These are phyloP conservation scores for Diaporthe eres DNA, from an alignment of 2,329 filamentous ascomycete species.

Conservation along the genomic window DNA sequence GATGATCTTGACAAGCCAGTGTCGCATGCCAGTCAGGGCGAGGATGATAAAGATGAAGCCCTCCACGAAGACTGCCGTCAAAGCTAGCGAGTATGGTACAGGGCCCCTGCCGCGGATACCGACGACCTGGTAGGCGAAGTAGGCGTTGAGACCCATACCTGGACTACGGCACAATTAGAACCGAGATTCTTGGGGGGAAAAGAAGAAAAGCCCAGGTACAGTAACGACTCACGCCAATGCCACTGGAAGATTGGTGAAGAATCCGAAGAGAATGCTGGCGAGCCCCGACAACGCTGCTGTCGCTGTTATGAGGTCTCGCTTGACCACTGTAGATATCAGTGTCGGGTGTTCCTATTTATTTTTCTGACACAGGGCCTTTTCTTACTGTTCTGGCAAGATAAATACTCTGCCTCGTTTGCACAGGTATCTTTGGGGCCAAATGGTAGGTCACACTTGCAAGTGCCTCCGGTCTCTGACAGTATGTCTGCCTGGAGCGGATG, in stretches of 20 bases:
- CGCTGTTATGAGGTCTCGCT: constrained; percentile 84
- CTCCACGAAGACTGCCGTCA: constrained; percentile 76
- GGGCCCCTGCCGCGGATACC: constrained; percentile 70
- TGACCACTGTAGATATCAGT: constrained; percentile 56
- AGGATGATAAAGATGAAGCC: constrained; percentile 76
- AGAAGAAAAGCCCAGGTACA: not conserved
- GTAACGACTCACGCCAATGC: constrained; percentile 73
- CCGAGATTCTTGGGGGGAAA: constrained; percentile 15
- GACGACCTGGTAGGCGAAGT: constrained; percentile 78
- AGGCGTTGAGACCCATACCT: constrained; percentile 78
- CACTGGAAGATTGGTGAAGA: constrained; percentile 86
- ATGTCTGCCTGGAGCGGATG: constrained; percentile 72
- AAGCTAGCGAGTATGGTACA: constrained; percentile 71
- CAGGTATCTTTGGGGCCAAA: constrained; percentile 61
- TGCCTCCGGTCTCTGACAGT: constrained; percentile 81
- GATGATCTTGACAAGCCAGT: constrained; percentile 79
- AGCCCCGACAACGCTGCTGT: constrained; percentile 86
- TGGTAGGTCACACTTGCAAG: constrained; percentile 74
- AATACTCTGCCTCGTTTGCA: constrained; percentile 58
- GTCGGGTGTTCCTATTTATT: too few species aligned
- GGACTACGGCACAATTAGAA: constrained; percentile 60
- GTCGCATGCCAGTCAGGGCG: constrained; percentile 77
- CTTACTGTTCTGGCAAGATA: constrained; percentile 36
- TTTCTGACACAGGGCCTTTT: constrained; percentile 51
- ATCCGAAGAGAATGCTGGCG: constrained; percentile 81